A percentile compares a stretch with the other conserved stretches of the same genome.
phyloP scores from a whole-genome alignment of 805 yeast genomes.

The Isabelozyma pseudorhagii region DNA sequence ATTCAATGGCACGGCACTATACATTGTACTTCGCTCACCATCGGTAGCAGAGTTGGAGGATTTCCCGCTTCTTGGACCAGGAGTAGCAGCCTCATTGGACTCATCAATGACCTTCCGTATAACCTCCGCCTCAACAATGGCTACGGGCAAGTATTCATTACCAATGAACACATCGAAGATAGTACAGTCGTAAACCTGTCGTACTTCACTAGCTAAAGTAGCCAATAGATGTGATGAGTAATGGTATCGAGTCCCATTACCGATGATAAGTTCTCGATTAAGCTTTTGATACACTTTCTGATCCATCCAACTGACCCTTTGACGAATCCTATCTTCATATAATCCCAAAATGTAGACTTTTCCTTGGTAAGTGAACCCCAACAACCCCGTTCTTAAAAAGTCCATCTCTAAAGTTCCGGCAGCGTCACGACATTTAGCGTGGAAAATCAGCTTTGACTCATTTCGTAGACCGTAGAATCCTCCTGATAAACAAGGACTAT shows the following conservation, averaged over 20 bases:
- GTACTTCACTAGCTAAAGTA: conserved; percentile 76
- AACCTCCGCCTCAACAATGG: conserved; percentile 72
- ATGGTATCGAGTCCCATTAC: conserved; percentile 56
- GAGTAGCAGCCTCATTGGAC: conserved; percentile 7
- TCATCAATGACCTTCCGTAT: conserved; percentile 35
- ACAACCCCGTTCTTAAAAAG: conserved; percentile 83
- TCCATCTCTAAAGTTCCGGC: conserved; percentile 69
- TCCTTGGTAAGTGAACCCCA: conserved; percentile 87
- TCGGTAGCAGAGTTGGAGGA: conserved; percentile 5
- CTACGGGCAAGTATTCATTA: conserved; percentile 79
- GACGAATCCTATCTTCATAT: conserved; percentile 88
- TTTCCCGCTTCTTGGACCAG: conserved; percentile 13
- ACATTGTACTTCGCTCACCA: conserved; percentile 12
- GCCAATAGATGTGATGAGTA: conserved; percentile 85
- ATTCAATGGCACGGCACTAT: conserved; percentile 40
- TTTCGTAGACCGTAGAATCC: conserved; percentile 76
- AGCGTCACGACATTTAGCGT: conserved; percentile 74
- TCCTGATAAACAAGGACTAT: conserved; percentile 85
- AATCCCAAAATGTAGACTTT: conserved; percentile 85
- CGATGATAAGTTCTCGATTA: conserved; percentile 29
- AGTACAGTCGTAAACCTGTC: conserved; percentile 83
- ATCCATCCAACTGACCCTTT: conserved; percentile 65
- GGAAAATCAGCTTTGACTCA: conserved; percentile 71
- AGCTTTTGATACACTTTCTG: conserved; percentile 34
- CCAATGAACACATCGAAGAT: conserved; percentile 82